These are phyloP conservation scores for Chlorella sp. DNA, from an alignment of 139 green algal species.

Conservation along the genomic window DNA sequence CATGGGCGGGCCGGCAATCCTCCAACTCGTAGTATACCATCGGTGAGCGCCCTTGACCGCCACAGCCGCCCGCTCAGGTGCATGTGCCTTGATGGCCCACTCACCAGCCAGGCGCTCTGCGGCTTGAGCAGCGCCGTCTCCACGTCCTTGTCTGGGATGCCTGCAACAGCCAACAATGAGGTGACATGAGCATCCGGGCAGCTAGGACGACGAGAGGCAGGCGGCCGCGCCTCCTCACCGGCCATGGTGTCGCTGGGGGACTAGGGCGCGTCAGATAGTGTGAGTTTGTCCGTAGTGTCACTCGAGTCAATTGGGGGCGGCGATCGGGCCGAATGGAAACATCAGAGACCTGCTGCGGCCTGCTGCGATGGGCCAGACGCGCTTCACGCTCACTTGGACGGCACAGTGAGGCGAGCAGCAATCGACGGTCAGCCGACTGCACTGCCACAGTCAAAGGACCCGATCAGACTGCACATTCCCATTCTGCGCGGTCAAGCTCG, in stretches of 20 bases:
- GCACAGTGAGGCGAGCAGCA: too few relatives aligned
- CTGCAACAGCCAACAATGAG: background rate
- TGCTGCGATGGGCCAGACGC: too few relatives aligned
- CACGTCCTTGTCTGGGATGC: constrained; percentile 10
- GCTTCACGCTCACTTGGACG: too few relatives aligned
- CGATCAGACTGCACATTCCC: too few relatives aligned
- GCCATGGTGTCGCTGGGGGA: background rate
- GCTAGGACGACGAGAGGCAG: background rate
- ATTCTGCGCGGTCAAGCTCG: too few relatives aligned
- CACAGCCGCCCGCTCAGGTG: background rate
- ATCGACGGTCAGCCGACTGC: too few relatives aligned
- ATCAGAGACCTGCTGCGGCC: background rate
- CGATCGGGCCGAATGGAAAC: background rate
- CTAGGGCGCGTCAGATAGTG: background rate
- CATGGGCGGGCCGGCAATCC: too few relatives aligned
- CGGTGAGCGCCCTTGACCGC: too few relatives aligned
- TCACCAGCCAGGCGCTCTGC: constrained; percentile 17
- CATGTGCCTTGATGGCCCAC: background rate
- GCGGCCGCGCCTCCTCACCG: background rate
- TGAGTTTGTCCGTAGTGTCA: too few relatives aligned
- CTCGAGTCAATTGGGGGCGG: background rate
- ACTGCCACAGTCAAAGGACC: too few relatives aligned
- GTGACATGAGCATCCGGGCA: background rate
- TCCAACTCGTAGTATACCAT: too few relatives aligned
- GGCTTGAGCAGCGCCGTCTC: constrained; percentile 15